Base-by-base conservation (phyloP, 2,329 filamentous ascomycete species). In the Xylaria polymorpha region DNA sequence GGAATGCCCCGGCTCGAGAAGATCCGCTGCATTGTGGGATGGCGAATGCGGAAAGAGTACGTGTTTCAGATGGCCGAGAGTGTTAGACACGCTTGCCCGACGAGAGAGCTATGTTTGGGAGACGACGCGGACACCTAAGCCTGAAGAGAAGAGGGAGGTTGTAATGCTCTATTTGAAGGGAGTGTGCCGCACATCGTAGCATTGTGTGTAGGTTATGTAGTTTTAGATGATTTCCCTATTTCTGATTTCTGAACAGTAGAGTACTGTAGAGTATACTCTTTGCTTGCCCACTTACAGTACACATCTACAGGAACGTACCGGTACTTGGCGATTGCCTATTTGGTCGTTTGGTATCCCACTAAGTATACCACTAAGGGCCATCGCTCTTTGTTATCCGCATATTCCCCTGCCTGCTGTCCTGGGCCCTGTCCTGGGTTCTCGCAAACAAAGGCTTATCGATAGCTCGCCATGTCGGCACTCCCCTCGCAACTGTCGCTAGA, bases 21-120 rank as follows among this genome's bases (percentile, higher is more conserved):
- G 29, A 63, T 44, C 22, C 51, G 48, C 39, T 59, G 44, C 41
- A 57, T 69, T 68, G 44, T 50, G 44, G 44, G 55, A 59, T 57
- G 51, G 63, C 67, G 44, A 68, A 70, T 68, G 61, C 62, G 56
- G 64, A 56, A 71, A 32, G 60, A 65, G 41, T 55, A 50, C 64
- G 60, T 66, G 71, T 70, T 73, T 73, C 65, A 66, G 64, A 66
- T 46, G 55, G 50, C 60, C 20, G 35, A 66, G 58, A 32, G 64
- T 56, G 48, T 46, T 43, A 65, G 55, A 44, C 61, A 48, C 10
- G 60, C 32, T 12, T 62, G 60, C 61, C 56, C 18, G 37, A 61
- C 37, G 58, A 35, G 43, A 39, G 44, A 39, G 44, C 18, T 53
- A 58, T 59, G 41, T 43, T 56, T 48, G 58, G 66, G 66, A 56